These are phyloP conservation scores for Magnolia changhungtana DNA, from an alignment of 164 flowering plant species.

Conservation along the genomic window DNA sequence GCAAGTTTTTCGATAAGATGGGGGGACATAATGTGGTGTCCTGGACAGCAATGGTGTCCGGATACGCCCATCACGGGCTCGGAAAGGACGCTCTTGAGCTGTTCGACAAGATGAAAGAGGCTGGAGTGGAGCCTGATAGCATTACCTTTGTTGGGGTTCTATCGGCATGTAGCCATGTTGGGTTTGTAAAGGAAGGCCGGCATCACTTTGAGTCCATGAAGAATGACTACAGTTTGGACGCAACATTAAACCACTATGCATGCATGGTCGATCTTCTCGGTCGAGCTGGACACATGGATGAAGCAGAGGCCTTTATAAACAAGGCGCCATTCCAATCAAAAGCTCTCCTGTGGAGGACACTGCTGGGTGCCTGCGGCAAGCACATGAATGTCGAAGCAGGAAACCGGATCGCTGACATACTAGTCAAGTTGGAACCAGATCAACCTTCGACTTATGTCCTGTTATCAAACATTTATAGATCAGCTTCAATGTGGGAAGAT, in stretches of 20 bases:
- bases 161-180: conserved; percentile 84
- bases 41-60: conserved; percentile 77
- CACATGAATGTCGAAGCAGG: conserved; percentile 63
- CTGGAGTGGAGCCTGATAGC: conserved; percentile 57
- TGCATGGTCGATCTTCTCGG: conserved; percentile 79
- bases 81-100: conserved; percentile 49
- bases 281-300: conserved; percentile 61
- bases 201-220: conserved; percentile 53
- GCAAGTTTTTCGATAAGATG: conserved; percentile 47
- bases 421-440: conserved; percentile 16
- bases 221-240: conserved; percentile 37
- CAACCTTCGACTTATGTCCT: conserved; percentile 22
- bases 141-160: conserved; percentile 73
- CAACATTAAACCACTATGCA: conserved; percentile 70
- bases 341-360: conserved; percentile 53
- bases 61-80: conserved; percentile 69
- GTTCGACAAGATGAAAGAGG: conserved; percentile 50
- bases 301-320: conserved; percentile 53
- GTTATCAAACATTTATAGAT: conserved; percentile 25
- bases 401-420: conserved; percentile 42
- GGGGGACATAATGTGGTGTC: conserved; percentile 56
- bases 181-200: conserved; percentile 69
- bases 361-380: conserved; percentile 74
- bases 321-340: conserved; percentile 33
- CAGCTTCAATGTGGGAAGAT: conserved; percentile 23